A percentile compares a stretch with the other conserved stretches of the same genome.
Evolutionary conservation across 176 grass and related monocot species (phyloP).

Genomic region (Elymus sibiricus): DNA sequence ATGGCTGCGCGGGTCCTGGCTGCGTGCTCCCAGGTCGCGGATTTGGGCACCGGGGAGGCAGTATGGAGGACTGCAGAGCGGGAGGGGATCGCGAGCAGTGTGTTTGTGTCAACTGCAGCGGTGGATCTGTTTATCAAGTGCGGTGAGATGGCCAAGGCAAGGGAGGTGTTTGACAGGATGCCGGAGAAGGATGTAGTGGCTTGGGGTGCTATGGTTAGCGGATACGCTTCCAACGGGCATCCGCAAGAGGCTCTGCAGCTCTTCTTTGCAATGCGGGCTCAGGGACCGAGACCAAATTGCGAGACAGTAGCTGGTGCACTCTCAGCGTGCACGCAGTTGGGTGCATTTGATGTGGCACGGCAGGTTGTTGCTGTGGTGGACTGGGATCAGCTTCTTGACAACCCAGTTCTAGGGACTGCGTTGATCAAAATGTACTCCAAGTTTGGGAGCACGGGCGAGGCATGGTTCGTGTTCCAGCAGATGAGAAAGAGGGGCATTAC

Average conservation of each 20-base stretch:
- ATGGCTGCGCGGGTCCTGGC: slow-evolving; percentile 26
- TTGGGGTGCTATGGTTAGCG: slow-evolving; percentile 57
- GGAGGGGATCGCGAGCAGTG: neutral
- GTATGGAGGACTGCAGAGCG: slow-evolving; percentile 21
- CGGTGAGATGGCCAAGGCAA: slow-evolving; percentile 47
- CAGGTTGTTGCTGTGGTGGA: slow-evolving; percentile 13
- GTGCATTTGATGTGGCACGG: slow-evolving; percentile 43
- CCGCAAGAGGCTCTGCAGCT: slow-evolving; percentile 49
- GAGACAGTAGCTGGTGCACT: slow-evolving; percentile 39
- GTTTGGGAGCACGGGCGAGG: slow-evolving; percentile 41
- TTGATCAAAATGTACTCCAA: slow-evolving; percentile 63
- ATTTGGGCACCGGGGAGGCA: slow-evolving; percentile 39
- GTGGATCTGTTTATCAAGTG: slow-evolving; percentile 54
- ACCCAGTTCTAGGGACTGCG: slow-evolving; percentile 48
- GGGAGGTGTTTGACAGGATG: slow-evolving; percentile 50
- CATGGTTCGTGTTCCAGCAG: slow-evolving; percentile 48
- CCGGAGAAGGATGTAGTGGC: slow-evolving; percentile 33
- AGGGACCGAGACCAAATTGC: slow-evolving; percentile 37
- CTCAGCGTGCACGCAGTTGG: slow-evolving; percentile 54
- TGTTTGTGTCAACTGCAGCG: slow-evolving; percentile 48
- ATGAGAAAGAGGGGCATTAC: slow-evolving; percentile 49
- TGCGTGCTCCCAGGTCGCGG: slow-evolving; percentile 25
- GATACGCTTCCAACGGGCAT: slow-evolving; percentile 44
- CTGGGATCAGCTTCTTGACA: slow-evolving; percentile 42
- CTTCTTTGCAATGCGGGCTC: slow-evolving; percentile 43